Conservation (phyloP, 345 rosid genomes). For the Camelina laxa region DNA sequence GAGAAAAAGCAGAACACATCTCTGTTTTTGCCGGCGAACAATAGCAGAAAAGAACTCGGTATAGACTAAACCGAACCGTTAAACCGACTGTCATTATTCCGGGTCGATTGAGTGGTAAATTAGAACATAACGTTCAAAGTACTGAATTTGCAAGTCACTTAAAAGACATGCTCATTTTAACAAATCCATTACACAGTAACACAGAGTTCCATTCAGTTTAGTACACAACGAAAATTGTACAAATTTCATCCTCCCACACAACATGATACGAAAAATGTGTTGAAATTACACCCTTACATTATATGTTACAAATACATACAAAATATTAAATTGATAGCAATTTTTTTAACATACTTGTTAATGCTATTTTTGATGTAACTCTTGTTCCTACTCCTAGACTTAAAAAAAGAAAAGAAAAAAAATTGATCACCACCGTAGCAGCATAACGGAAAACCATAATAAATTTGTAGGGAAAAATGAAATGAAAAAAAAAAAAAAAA, state of each 20-base stretch:
- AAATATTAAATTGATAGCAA: neutral
- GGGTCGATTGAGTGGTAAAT: slow-evolving; percentile 18
- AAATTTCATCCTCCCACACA: neutral
- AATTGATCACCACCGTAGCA: neutral
- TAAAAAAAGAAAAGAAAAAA: neutral
- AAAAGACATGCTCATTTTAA: too few species aligned
- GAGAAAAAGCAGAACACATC: too few species aligned
- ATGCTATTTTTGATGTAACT: neutral
- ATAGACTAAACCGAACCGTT: slow-evolving; percentile 6
- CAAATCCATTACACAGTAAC: too few species aligned
- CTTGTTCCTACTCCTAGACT: slow-evolving; percentile 15
- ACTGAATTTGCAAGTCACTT: too few species aligned
- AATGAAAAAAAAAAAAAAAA: neutral
- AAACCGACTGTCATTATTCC: neutral
- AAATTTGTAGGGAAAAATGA: neutral
- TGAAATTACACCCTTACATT: neutral
- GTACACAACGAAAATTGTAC: too few species aligned
- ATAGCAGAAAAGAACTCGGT: too few species aligned
- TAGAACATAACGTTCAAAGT: too few species aligned
- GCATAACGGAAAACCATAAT: slow-evolving; percentile 4
- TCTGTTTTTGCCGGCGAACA: too few species aligned
- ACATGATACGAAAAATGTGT: neutral
- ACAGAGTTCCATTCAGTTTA: too few species aligned
- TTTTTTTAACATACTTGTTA: neutral
- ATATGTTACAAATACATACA: slow-evolving; percentile 23